A percentile compares a stretch with the other conserved stretches of the same genome.
Evolutionary conservation across 129 eudicot species (phyloP).

Genomic region (Flaveria linearis): DNA sequence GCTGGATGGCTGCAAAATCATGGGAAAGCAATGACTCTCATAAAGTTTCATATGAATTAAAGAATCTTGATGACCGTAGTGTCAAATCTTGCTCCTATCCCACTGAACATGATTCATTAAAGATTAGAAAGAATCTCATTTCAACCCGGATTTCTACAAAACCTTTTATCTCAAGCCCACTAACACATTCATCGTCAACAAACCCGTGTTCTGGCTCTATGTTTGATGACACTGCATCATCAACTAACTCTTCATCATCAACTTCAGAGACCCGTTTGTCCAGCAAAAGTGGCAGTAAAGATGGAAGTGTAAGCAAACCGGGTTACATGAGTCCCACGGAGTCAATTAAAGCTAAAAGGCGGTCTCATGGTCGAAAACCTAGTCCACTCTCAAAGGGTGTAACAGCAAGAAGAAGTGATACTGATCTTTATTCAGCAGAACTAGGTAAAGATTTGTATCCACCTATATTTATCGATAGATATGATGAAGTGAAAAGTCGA

Average conservation of each 20-base stretch:
- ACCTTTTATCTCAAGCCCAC: slow-evolving; percentile 44
- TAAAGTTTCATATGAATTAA: slow-evolving; percentile 37
- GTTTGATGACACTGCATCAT: slow-evolving; percentile 62
- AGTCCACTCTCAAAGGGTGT: slow-evolving; percentile 62
- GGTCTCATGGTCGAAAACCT: slow-evolving; percentile 38
- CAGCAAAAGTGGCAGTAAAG: slow-evolving; percentile 39
- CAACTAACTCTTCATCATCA: slow-evolving; percentile 63
- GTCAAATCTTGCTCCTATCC: slow-evolving; percentile 44
- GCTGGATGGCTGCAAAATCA: slow-evolving; percentile 93
- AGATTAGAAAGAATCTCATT: slow-evolving; percentile 47
- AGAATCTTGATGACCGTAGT: slow-evolving; percentile 33
- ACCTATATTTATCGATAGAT: slow-evolving; percentile 40
- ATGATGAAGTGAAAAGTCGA: slow-evolving; percentile 39
- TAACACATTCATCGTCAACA: slow-evolving; percentile 55
- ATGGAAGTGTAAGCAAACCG: slow-evolving; percentile 47
- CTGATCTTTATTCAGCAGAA: slow-evolving; percentile 56
- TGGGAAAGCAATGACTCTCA: slow-evolving; percentile 55
- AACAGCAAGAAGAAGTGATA: slow-evolving; percentile 61
- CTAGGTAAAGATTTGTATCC: slow-evolving; percentile 70
- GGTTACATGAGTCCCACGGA: slow-evolving; percentile 77
- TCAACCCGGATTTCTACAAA: slow-evolving; percentile 52
- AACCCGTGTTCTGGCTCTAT: slow-evolving; percentile 53
- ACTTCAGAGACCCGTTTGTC: slow-evolving; percentile 64
- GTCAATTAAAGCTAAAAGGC: slow-evolving; percentile 80
- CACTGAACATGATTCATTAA: slow-evolving; percentile 46